These are phyloP conservation scores for Stemphylium beticola DNA, from an alignment of 2,329 filamentous ascomycete species.

Conservation along the genomic window DNA sequence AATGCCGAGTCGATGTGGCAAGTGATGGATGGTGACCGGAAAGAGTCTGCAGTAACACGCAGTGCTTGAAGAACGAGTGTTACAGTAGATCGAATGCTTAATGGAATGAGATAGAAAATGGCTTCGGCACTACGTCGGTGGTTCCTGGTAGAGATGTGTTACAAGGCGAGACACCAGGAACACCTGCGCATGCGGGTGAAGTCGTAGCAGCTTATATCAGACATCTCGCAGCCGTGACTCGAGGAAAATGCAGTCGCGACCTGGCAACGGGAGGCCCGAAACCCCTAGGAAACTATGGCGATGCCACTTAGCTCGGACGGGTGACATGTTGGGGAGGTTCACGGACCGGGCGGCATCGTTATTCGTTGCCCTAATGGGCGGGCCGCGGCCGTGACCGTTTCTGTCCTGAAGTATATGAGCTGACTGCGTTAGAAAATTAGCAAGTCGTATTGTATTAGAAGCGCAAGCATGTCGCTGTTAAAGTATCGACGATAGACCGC, in stretches of 20 bases:
- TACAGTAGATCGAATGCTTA: background rate
- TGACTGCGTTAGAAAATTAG: background rate
- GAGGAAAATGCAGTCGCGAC: background rate
- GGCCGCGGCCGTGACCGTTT: conserved; percentile 3
- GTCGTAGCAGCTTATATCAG: background rate
- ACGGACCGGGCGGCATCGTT: conserved; percentile 5
- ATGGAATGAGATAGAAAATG: background rate
- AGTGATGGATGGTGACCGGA: background rate
- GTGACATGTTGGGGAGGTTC: background rate
- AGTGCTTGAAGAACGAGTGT: background rate
- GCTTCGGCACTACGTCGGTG: background rate
- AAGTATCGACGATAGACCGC: too few relatives aligned
- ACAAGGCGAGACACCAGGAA: conserved; percentile 1
- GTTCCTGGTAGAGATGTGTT: background rate
- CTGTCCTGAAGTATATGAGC: background rate
- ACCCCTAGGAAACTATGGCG: conserved; percentile 1
- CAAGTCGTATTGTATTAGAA: background rate
- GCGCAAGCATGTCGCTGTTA: background rate
- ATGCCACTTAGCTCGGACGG: background rate
- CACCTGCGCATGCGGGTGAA: background rate
- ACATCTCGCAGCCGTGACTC: conserved; percentile 1
- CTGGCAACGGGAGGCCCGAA: background rate
- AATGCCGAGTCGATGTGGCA: background rate
- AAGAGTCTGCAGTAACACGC: background rate
- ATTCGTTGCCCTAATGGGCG: background rate